Percentiles rank a stretch among this genome's conserved stretches.
Evolutionary conservation across 306 rosid genomes (phyloP).

Genomic region (Ziziphus jujuba): DNA sequence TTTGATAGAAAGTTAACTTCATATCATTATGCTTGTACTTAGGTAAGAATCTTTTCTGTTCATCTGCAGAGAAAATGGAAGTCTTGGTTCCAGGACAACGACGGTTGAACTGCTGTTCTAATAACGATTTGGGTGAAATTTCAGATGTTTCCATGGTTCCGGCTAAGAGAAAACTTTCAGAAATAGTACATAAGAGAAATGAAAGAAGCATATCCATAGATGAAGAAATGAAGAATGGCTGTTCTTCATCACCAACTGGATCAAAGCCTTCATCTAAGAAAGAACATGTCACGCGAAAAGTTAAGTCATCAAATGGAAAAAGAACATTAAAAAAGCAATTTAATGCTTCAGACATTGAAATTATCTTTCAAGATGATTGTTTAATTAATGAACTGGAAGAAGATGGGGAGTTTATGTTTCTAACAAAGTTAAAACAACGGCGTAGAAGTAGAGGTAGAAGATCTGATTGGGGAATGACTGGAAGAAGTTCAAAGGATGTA

Average conservation of each 20-base stretch:
- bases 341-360: conserved; percentile 16
- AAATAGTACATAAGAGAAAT: conserved; percentile 8
- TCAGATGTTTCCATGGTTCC: conserved; percentile 21
- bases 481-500: conserved; percentile 20
- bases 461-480: conserved; percentile 1
- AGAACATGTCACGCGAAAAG: conserved; percentile 9
- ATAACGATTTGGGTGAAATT: conserved; percentile 20
- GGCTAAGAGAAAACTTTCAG: conserved; percentile 27
- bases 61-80: conserved; percentile 48
- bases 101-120: conserved; percentile 11
- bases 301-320: conserved; percentile 2
- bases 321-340: conserved; percentile 24
- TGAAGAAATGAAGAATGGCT: conserved; percentile 15
- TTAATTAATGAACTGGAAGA: conserved; percentile 16
- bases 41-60: neutral
- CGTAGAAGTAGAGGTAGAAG: conserved; percentile 38
- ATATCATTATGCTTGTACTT: neutral
- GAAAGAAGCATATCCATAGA: conserved; percentile 19
- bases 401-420: conserved; percentile 27
- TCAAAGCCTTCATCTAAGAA: conserved; percentile 22
- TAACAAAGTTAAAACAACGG: conserved; percentile 36
- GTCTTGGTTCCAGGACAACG: conserved; percentile 29
- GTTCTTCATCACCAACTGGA: conserved; percentile 6
- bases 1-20: too few species aligned
- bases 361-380: conserved; percentile 1